Conservation (phyloP, 106 monocot genomes). For the Dendrobium catenatum region DNA sequence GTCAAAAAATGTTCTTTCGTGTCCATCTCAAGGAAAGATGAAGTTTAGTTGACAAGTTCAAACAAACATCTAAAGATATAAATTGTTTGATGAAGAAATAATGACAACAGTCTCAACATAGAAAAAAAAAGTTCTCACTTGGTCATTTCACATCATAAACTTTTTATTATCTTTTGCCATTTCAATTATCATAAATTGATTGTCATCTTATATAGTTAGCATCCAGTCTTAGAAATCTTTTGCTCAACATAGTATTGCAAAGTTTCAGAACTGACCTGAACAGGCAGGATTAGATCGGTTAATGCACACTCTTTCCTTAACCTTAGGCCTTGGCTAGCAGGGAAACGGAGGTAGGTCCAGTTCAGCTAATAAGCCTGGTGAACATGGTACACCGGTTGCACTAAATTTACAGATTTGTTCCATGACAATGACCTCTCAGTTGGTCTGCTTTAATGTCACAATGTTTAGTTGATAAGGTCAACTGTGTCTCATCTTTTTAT, state of each 20-base stretch:
- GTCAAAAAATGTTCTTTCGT: background rate
- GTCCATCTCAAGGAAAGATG: background rate
- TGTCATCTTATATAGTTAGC: background rate
- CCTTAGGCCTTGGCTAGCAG: too few species aligned
- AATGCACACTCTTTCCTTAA: too few species aligned
- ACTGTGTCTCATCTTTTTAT: too few species aligned
- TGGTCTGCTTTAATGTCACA: too few species aligned
- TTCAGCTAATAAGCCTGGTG: too few species aligned
- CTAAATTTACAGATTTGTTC: too few species aligned
- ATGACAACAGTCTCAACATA: background rate
- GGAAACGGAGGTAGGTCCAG: too few species aligned
- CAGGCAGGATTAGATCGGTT: background rate
- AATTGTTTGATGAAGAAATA: background rate
- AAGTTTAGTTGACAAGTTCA: background rate
- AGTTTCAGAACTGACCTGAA: background rate
- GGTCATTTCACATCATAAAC: background rate
- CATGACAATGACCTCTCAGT: too few species aligned
- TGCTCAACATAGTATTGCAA: too few species aligned
- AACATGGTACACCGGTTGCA: background rate
- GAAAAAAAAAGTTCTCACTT: background rate
- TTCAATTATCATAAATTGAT: background rate
- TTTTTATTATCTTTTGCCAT: background rate
- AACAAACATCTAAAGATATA: background rate
- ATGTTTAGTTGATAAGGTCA: too few species aligned
- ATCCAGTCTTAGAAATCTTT: too few species aligned